phyloP scores from a whole-genome alignment of 495 filamentous ascomycete species.

The Podospora pseudoanserina region DNA sequence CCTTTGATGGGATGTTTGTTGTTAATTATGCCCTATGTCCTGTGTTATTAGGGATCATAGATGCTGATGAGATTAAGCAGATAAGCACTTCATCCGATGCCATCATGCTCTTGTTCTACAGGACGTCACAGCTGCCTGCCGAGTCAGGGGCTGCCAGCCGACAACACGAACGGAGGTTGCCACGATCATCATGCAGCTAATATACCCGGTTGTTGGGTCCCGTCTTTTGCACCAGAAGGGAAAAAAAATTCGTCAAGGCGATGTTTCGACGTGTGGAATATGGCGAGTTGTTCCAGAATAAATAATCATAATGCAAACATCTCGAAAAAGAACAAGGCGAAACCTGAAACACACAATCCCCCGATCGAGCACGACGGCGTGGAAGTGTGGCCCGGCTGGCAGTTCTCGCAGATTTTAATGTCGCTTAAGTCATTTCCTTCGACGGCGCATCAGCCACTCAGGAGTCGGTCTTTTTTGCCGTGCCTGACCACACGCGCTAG shows the following conservation, averaged over 20 bases:
- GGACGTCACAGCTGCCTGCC: neutral
- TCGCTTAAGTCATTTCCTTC: constrained; percentile 42
- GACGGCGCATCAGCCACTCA: constrained; percentile 23
- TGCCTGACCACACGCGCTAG: constrained; percentile 21
- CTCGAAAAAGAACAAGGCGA: constrained; percentile 1
- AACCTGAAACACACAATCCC: constrained; percentile 9
- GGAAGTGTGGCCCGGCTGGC: constrained; percentile 5
- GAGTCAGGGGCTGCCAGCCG: neutral
- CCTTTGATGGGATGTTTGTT: neutral
- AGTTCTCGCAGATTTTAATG: constrained; percentile 29
- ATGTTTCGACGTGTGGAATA: neutral
- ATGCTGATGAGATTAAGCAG: too few species aligned
- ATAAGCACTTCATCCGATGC: neutral
- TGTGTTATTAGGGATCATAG: neutral
- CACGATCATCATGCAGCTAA: neutral
- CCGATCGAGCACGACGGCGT: constrained; percentile 12
- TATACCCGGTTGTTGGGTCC: neutral
- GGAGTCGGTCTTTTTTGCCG: constrained; percentile 22
- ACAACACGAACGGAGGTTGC: neutral
- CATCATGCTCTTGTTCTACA: neutral
- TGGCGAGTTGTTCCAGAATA: neutral
- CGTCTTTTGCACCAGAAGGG: too few species aligned
- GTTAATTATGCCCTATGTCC: neutral
- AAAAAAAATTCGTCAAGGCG: neutral
- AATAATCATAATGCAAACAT: neutral